A percentile compares a stretch with the other conserved stretches of the same genome.
These are phyloP conservation scores for Nannizziopsis barbatae DNA, from an alignment of 2,329 filamentous ascomycete species.

Conservation along the genomic window DNA sequence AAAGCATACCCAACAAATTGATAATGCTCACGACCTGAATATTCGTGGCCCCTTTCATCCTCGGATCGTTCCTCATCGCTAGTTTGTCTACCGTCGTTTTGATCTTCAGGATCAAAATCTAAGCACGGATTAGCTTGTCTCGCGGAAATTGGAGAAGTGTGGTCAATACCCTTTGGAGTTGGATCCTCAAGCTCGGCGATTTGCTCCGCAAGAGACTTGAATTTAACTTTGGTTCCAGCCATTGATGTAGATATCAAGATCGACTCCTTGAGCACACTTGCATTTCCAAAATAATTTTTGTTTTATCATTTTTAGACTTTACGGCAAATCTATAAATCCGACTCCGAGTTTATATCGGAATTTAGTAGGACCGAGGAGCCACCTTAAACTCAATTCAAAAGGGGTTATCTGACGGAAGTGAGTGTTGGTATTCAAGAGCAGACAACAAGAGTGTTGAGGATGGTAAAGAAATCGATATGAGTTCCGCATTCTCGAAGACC, in stretches of 20 bases:
- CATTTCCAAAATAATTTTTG: not conserved
- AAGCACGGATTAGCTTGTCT: slow-evolving; percentile 8
- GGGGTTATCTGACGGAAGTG: too few relatives aligned
- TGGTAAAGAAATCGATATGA: too few relatives aligned
- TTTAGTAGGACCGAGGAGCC: too few relatives aligned
- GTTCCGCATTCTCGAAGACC: too few relatives aligned
- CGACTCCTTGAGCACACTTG: not conserved
- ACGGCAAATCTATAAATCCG: too few relatives aligned
- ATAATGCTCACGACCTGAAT: slow-evolving; percentile 75
- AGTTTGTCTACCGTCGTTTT: slow-evolving; percentile 45
- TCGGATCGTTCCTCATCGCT: slow-evolving; percentile 45
- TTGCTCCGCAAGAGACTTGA: slow-evolving; percentile 47
- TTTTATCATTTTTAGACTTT: too few relatives aligned
- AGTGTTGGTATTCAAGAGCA: too few relatives aligned
- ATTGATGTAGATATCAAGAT: slow-evolving; percentile 16
- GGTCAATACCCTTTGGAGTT: slow-evolving; percentile 47
- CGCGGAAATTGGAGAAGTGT: slow-evolving; percentile 4
- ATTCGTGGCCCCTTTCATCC: slow-evolving; percentile 33
- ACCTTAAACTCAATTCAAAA: too few relatives aligned
- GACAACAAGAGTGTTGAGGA: too few relatives aligned
- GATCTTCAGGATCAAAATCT: slow-evolving; percentile 75
- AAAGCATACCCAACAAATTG: slow-evolving; percentile 54
- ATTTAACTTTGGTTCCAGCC: slow-evolving; percentile 40
- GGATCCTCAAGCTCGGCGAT: slow-evolving; percentile 53
- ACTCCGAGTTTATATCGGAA: too few relatives aligned